Conservation (phyloP, 306 rosid species). For the Gillenia trifoliata region DNA sequence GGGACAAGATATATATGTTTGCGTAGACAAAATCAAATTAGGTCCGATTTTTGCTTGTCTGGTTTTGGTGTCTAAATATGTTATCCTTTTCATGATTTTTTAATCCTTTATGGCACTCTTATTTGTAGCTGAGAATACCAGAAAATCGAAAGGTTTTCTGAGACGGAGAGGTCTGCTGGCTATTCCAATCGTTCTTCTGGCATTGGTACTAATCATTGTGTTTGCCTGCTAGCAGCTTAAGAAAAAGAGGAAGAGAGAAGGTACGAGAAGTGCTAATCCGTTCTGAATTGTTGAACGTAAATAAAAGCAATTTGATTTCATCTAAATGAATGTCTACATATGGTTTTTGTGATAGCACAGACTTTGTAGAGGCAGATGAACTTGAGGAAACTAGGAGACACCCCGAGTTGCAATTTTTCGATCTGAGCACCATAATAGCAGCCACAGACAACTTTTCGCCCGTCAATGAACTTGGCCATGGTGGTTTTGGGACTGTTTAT, state of each 20-base stretch:
- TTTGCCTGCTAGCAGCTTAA: not conserved
- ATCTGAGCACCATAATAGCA: not conserved
- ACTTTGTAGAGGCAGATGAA: not conserved
- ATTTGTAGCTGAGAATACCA: not conserved
- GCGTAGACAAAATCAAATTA: conserved; percentile 27
- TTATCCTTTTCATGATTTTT: not conserved
- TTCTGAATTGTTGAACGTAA: not conserved
- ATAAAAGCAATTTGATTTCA: too few species aligned
- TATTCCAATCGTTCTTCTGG: not conserved
- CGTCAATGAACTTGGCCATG: conserved; percentile 9
- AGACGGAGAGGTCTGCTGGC: not conserved
- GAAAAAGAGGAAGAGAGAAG: not conserved
- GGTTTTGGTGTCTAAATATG: not conserved
- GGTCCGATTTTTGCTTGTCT: not conserved
- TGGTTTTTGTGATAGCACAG: not conserved
- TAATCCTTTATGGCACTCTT: not conserved
- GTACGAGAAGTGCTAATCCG: not conserved
- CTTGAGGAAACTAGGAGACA: conserved; percentile 4
- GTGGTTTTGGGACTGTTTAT: conserved; percentile 22
- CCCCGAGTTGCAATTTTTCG: not conserved
- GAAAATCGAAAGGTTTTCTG: not conserved
- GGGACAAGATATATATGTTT: conserved; percentile 36
- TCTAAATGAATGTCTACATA: not conserved
- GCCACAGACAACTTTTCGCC: conserved; percentile 10
- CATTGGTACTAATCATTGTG: not conserved